These are phyloP conservation scores for Hymenoscyphus albidus DNA, from an alignment of 2,329 filamentous ascomycete genomes.

Conservation along the genomic window DNA sequence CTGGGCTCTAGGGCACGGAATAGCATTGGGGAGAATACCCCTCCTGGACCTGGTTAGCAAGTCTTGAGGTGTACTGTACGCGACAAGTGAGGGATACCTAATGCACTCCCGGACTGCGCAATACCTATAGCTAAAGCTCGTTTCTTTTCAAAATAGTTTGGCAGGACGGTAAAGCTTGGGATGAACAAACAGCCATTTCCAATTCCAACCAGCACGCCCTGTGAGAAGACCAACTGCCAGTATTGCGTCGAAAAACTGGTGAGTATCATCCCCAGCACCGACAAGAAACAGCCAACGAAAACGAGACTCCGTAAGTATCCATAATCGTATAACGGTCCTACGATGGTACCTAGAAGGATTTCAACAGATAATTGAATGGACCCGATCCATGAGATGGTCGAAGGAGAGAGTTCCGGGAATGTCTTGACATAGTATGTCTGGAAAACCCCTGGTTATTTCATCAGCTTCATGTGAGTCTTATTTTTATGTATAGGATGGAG, in stretches of 20 bases:
- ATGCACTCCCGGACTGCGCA: constrained; percentile 34
- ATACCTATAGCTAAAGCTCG: constrained; percentile 36
- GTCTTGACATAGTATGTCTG: not conserved
- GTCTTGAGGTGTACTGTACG: not conserved
- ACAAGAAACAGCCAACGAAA: constrained; percentile 20
- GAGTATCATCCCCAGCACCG: constrained; percentile 35
- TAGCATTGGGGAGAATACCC: constrained; percentile 42
- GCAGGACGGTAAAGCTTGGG: constrained; percentile 36
- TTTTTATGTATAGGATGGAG: not conserved
- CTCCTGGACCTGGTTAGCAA: constrained; percentile 15
- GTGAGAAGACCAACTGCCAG: constrained; percentile 41
- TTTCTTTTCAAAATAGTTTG: constrained; percentile 39
- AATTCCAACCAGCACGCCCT: constrained; percentile 39
- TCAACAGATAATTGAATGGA: not conserved
- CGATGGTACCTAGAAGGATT: not conserved
- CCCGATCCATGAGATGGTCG: not conserved
- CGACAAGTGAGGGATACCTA: constrained; percentile 21
- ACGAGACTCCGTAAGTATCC: constrained; percentile 6
- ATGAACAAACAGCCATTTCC: constrained; percentile 39
- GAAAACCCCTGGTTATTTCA: not conserved
- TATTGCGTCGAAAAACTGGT: constrained; percentile 37
- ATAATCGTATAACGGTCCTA: constrained; percentile 5
- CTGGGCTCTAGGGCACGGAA: constrained; percentile 37
- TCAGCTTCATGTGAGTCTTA: not conserved
- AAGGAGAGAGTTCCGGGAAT: not conserved